Percentiles rank a stretch among this genome's conserved stretches.
These are phyloP conservation scores for Leccinum uliginosum DNA, from an alignment of 768 basidiomycete genomes.

Conservation along the genomic window DNA sequence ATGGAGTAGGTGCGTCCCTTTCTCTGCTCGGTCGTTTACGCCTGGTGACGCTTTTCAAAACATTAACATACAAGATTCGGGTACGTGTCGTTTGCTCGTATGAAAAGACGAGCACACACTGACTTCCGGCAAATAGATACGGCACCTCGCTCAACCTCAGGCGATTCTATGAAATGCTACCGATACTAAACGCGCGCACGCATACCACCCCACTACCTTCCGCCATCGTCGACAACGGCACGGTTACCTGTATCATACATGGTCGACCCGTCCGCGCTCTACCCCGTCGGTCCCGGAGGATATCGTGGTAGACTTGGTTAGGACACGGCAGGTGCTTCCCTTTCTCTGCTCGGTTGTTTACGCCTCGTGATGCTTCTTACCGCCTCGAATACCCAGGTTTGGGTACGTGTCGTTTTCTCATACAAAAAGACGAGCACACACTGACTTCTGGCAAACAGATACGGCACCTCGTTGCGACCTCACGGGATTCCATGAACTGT, in stretches of 20 bases:
- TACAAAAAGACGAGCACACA: background rate
- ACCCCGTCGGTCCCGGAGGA: no score
- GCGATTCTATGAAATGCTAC: constrained; percentile 56
- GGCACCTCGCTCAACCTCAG: constrained; percentile 76
- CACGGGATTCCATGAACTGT: constrained; percentile 57
- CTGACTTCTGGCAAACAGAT: constrained; percentile 37
- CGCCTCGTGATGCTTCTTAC: background rate
- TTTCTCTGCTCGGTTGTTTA: background rate
- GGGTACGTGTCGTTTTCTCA: constrained; percentile 41
- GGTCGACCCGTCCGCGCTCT: no score
- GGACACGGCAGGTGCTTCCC: constrained; percentile 67
- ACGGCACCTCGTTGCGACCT: constrained; percentile 66
- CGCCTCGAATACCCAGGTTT: constrained; percentile 85
- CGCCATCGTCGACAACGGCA: no score
- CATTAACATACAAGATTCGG: no score
- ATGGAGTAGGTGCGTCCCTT: no score
- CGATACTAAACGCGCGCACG: constrained; percentile 59
- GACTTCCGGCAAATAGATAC: no score
- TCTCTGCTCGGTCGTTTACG: no score
- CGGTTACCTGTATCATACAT: no score
- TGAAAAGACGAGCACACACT: no score
- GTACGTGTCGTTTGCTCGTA: no score
- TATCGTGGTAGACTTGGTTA: constrained; percentile 62
- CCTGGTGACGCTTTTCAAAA: no score
- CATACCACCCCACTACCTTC: no score